Percentiles rank a stretch among this genome's conserved stretches.
These are phyloP conservation scores for Colletotrichum somersetense DNA, from an alignment of 2,329 filamentous ascomycete genomes.

Conservation along the genomic window DNA sequence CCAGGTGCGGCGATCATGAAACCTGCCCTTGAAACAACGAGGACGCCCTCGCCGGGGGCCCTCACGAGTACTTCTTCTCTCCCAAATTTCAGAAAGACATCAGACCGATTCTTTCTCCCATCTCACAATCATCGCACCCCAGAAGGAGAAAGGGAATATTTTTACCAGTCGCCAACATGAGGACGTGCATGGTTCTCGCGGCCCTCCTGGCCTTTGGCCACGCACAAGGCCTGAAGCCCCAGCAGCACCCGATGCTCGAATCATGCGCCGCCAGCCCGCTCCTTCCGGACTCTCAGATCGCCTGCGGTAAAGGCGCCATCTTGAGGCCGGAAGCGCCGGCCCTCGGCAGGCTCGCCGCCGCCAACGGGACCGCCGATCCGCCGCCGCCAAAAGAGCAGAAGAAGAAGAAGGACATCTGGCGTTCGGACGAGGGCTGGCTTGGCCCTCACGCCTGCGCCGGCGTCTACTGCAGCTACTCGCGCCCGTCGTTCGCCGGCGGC, in stretches of 20 bases:
- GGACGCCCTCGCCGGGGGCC: neutral
- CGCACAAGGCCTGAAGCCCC: constrained; percentile 2
- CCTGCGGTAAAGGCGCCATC: constrained; percentile 18
- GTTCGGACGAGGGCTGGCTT: constrained; percentile 39
- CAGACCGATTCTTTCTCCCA: neutral
- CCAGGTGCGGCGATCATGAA: constrained; percentile 34
- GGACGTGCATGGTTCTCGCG: constrained; percentile 13
- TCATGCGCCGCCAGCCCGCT: constrained; percentile 36
- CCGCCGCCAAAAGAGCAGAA: neutral
- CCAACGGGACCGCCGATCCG: constrained; percentile 22
- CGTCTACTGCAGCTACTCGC: constrained; percentile 52
- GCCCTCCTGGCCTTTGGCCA: constrained; percentile 6
- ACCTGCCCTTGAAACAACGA: constrained; percentile 39
- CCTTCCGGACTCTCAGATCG: constrained; percentile 22
- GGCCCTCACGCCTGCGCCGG: constrained; percentile 40
- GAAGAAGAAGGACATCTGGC: constrained; percentile 39
- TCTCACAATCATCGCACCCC: neutral
- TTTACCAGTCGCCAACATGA: constrained; percentile 8
- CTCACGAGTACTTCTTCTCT: neutral
- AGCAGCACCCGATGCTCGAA: constrained; percentile 17
- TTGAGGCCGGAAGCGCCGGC: neutral
- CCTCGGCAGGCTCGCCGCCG: neutral
- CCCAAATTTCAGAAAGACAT: neutral
- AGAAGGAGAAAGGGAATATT: neutral
- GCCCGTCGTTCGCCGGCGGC: constrained; percentile 51